A percentile compares a stretch with the other conserved stretches of the same genome.
phyloP scores from a whole-genome alignment of 169 alveolate species.

The Eimeria praecox region DNA sequence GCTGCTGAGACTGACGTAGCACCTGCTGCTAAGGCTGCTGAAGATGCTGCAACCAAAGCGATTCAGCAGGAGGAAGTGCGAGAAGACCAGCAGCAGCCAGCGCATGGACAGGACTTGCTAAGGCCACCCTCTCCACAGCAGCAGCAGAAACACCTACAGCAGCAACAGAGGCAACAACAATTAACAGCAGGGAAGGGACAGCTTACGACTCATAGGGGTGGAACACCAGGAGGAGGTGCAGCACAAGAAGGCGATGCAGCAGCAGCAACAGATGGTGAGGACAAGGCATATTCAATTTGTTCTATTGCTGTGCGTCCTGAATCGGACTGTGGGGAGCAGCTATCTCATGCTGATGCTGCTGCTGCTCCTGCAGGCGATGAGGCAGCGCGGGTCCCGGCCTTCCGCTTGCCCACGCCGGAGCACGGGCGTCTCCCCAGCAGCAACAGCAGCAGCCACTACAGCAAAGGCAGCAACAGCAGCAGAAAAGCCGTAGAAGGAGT shows the following conservation, averaged over 20 bases:
- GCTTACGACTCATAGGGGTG: neutral
- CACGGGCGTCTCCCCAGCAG: neutral
- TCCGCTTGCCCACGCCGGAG: neutral
- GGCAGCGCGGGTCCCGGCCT: neutral
- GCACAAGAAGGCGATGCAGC: slow-evolving; percentile 13
- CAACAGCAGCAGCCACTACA: neutral
- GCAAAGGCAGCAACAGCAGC: slow-evolving; percentile 13
- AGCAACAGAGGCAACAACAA: neutral
- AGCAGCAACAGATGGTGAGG: neutral
- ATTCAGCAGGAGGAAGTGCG: neutral
- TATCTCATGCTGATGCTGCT: neutral
- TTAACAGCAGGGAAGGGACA: neutral
- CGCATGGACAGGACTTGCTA: neutral
- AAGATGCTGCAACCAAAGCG: neutral
- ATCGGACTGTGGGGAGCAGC: neutral
- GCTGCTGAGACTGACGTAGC: slow-evolving; percentile 2
- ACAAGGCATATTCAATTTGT: neutral
- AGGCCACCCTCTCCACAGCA: neutral
- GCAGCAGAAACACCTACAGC: neutral
- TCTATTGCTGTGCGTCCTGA: neutral
- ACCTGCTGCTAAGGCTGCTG: neutral
- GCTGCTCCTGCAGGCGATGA: neutral
- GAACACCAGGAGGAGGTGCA: neutral
- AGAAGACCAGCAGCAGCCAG: slow-evolving; percentile 33
- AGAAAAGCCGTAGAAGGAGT: neutral